Percentiles rank a stretch among this genome's conserved stretches.
phyloP scores from a whole-genome alignment of 495 filamentous ascomycete genomes.

The Opeltia flavorubescens region DNA sequence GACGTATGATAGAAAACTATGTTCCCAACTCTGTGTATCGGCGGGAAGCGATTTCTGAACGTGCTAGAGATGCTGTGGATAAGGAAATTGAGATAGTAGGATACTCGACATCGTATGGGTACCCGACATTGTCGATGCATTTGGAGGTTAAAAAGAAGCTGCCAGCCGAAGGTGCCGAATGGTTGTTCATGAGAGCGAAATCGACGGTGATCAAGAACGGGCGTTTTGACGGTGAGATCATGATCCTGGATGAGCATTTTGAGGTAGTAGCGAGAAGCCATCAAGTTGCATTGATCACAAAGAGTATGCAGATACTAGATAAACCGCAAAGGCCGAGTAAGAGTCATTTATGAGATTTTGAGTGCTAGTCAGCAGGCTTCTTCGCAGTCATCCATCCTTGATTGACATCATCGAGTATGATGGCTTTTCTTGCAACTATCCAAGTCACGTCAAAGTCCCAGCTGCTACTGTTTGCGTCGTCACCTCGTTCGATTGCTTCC shows the following conservation, averaged over 20 bases:
- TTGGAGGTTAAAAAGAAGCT: conserved; percentile 52
- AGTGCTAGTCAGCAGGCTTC: not conserved
- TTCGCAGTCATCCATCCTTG: conserved; percentile 6
- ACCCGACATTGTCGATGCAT: conserved; percentile 61
- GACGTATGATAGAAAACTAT: conserved; percentile 14
- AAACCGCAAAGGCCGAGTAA: not conserved
- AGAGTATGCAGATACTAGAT: not conserved
- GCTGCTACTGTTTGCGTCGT: not conserved
- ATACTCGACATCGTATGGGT: conserved; percentile 42
- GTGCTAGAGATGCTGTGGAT: not conserved
- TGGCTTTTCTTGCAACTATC: conserved; percentile 7
- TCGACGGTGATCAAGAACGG: conserved; percentile 47
- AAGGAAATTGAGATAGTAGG: not conserved
- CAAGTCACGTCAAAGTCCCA: conserved; percentile 1
- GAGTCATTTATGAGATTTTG: not conserved
- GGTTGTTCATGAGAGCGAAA: conserved; percentile 46
- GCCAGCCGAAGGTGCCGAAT: conserved; percentile 44
- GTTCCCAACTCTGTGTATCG: not conserved
- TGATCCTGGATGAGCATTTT: not conserved
- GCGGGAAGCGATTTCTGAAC: not conserved
- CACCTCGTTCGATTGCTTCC: not conserved
- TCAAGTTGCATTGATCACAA: not conserved
- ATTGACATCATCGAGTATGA: not conserved
- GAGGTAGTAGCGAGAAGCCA: not conserved
- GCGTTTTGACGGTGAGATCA: conserved; percentile 43